Percentiles rank a stretch among this genome's conserved stretches.
phyloP scores from a whole-genome alignment of 306 rosid species.

The Acacia confusa region DNA sequence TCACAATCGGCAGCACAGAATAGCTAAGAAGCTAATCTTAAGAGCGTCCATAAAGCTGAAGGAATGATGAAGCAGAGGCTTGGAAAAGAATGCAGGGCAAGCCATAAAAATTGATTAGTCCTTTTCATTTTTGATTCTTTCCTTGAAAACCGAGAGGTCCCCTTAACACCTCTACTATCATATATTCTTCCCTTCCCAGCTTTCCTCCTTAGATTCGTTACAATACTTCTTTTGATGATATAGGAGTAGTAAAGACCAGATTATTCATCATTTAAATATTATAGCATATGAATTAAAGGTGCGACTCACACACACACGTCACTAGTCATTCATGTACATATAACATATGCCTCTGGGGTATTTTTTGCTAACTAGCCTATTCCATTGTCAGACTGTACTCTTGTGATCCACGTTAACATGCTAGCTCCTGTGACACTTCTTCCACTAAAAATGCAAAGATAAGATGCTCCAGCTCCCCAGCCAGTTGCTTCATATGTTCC shows the following conservation, averaged over 20 bases:
- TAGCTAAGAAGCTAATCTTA: neutral
- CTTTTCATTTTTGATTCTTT: constrained; percentile 38
- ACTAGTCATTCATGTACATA: constrained; percentile 47
- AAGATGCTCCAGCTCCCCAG: constrained; percentile 58
- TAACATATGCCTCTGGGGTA: constrained; percentile 37
- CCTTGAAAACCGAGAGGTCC: constrained; percentile 24
- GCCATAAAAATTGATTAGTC: constrained; percentile 31
- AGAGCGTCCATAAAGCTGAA: constrained; percentile 16
- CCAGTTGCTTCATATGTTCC: constrained; percentile 48
- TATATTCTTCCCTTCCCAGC: neutral
- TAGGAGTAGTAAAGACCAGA: too few species aligned
- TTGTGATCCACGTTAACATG: constrained; percentile 35
- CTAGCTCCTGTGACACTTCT: constrained; percentile 69
- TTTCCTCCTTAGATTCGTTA: neutral
- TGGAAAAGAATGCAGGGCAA: constrained; percentile 36
- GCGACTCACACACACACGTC: constrained; percentile 42
- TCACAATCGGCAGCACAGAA: neutral
- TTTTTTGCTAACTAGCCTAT: constrained; percentile 33
- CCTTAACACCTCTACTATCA: neutral
- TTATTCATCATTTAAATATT: constrained; percentile 32
- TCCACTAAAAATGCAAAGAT: constrained; percentile 62
- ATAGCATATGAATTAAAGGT: constrained; percentile 31
- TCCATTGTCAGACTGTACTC: constrained; percentile 51
- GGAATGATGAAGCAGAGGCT: constrained; percentile 23
- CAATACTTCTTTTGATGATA: too few species aligned